A percentile compares a stretch with the other conserved stretches of the same genome.
These are phyloP conservation scores for Ascoidea asiatica DNA, from an alignment of 805 yeast genomes.

Conservation along the genomic window DNA sequence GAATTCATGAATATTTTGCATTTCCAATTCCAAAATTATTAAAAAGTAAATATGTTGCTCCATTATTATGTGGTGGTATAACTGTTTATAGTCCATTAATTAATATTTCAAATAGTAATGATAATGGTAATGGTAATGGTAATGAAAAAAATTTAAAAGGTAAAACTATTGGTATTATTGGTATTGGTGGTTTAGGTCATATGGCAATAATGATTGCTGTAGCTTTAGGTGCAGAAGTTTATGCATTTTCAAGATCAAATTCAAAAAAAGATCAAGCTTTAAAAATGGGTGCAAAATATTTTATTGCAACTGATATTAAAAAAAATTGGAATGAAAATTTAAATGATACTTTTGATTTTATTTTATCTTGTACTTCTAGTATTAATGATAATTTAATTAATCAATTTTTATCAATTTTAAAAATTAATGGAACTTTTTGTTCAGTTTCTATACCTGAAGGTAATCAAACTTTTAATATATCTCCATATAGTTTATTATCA, in stretches of 20 bases:
- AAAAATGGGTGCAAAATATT: conserved; percentile 38
- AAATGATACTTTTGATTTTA: conserved; percentile 26
- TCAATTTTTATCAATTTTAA: conserved; percentile 17
- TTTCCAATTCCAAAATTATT: conserved; percentile 29
- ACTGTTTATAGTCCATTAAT: conserved; percentile 32
- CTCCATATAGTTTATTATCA: conserved; percentile 9
- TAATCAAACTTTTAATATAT: conserved; percentile 8
- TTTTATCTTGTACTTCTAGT: conserved; percentile 35
- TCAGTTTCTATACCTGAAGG: conserved; percentile 15
- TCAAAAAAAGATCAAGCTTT: conserved; percentile 34
- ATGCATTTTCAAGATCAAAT: conserved; percentile 38
- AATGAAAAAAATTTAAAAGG: conserved; percentile 23
- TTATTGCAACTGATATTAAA: conserved; percentile 35
- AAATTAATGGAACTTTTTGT: conserved; percentile 22
- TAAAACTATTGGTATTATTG: conserved; percentile 42
- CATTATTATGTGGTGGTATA: conserved; percentile 35
- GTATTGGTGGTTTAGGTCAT: conserved; percentile 60
- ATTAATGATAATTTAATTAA: conserved; percentile 25
- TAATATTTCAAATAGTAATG: no score
- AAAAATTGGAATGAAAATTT: conserved; percentile 21
- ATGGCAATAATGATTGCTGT: conserved; percentile 45
- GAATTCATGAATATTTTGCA: conserved; percentile 25
- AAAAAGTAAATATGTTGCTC: conserved; percentile 26
- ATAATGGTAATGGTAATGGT: no score
- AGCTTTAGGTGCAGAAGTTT: conserved; percentile 44